Evolutionary conservation across 2,329 filamentous ascomycete species (phyloP).

Genomic region (Beauveria medogensis): DNA sequence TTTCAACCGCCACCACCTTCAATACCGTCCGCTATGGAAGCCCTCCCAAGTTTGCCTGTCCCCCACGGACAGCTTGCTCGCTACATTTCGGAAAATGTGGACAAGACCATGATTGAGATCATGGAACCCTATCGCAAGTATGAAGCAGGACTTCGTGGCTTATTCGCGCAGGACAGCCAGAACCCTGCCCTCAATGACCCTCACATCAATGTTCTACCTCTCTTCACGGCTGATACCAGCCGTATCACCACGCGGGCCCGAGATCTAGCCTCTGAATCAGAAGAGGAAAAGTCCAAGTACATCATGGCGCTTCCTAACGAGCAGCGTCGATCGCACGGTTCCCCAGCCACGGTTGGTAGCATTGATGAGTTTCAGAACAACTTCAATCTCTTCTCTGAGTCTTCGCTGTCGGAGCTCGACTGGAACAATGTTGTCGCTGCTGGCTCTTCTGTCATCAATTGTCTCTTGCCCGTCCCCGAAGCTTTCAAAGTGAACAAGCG

Average conservation of each 20-base stretch:
- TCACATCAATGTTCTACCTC: slow-evolving; percentile 55
- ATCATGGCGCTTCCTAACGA: slow-evolving; percentile 59
- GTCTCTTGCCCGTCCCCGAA: slow-evolving; percentile 61
- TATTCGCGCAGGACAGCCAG: slow-evolving; percentile 60
- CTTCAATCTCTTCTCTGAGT: slow-evolving; percentile 76
- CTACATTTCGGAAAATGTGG: slow-evolving; percentile 48
- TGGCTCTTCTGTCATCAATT: slow-evolving; percentile 74
- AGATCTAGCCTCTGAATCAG: slow-evolving; percentile 46
- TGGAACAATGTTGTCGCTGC: slow-evolving; percentile 79
- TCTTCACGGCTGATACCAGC: slow-evolving; percentile 51
- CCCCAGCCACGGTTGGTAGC: slow-evolving; percentile 58
- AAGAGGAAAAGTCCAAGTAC: slow-evolving; percentile 54
- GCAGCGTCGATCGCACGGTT: slow-evolving; percentile 53
- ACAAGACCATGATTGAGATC: slow-evolving; percentile 47
- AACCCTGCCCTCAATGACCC: slow-evolving; percentile 49
- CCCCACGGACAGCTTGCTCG: slow-evolving; percentile 36
- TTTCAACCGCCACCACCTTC: background rate
- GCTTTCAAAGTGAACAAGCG: slow-evolving; percentile 55
- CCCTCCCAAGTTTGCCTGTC: slow-evolving; percentile 39
- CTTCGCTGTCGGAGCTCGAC: slow-evolving; percentile 64
- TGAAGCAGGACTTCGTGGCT: slow-evolving; percentile 56
- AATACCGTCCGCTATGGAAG: slow-evolving; percentile 17
- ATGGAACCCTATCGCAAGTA: slow-evolving; percentile 60
- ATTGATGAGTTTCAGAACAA: slow-evolving; percentile 68
- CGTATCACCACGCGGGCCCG: slow-evolving; percentile 56